phyloP scores from a whole-genome alignment of 164 flowering plant species.

The Litsea cubeba region DNA sequence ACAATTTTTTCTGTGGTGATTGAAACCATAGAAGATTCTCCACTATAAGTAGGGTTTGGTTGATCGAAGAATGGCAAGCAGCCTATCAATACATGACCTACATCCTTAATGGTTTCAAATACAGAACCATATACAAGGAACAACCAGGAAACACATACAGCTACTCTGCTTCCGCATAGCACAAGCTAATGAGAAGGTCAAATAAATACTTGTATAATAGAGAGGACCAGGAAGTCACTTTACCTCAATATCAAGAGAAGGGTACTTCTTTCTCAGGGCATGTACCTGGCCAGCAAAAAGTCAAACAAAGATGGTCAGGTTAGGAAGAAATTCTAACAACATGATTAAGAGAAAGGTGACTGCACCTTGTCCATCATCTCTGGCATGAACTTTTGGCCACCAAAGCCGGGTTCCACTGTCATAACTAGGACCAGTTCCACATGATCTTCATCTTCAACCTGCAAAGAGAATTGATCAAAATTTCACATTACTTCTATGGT shows the following conservation, averaged over 20 bases:
- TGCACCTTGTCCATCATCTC: conserved; percentile 90
- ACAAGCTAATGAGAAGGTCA: neutral
- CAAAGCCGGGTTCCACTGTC: conserved; percentile 99
- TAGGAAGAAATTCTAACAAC: conserved; percentile 2
- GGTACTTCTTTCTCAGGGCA: conserved; percentile 70
- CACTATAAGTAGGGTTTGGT: too few relatives aligned
- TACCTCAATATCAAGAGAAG: conserved; percentile 97
- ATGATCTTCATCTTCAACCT: conserved; percentile 78
- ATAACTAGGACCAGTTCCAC: conserved; percentile 98
- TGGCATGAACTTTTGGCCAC: conserved; percentile 98
- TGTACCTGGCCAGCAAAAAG: conserved; percentile 49
- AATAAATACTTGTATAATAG: neutral
- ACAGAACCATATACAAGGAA: too few relatives aligned
- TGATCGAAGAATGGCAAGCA: too few relatives aligned
- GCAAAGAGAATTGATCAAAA: neutral
- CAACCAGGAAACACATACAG: neutral
- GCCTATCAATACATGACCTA: too few relatives aligned
- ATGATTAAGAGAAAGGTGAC: neutral
- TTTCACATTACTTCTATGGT: neutral
- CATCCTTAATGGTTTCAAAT: too few relatives aligned
- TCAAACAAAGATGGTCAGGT: conserved; percentile 1
- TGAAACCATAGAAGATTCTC: too few relatives aligned
- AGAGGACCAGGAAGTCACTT: neutral
- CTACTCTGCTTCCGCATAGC: neutral
- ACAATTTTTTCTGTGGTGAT: too few relatives aligned